A percentile compares a stretch with the other conserved stretches of the same genome.
Evolutionary conservation across 805 yeast species (phyloP).

Genomic region (Myxozyma geophila): DNA sequence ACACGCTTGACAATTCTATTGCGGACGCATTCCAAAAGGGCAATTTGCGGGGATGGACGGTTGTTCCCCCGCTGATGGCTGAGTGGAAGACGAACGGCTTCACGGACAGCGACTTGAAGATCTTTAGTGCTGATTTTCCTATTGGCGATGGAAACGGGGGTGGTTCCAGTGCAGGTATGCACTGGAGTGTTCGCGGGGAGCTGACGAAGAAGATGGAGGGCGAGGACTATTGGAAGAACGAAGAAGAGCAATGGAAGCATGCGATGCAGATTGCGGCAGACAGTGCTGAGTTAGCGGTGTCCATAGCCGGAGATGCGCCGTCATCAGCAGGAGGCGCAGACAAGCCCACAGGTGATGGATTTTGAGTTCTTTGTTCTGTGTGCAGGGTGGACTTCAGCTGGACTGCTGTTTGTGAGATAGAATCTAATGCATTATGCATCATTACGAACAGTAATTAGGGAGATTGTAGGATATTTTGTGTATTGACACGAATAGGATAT

Average conservation of each 20-base stretch:
- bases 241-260: slow-evolving; percentile 7
- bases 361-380: too few species aligned
- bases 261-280: background rate
- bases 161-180: slow-evolving; percentile 11
- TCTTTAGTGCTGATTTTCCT: background rate
- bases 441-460: too few species aligned
- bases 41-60: slow-evolving; percentile 17
- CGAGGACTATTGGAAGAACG: slow-evolving; percentile 17
- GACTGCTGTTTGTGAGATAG: too few species aligned
- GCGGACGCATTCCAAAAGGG: slow-evolving; percentile 12
- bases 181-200: slow-evolving; percentile 15
- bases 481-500: too few species aligned
- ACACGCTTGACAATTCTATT: slow-evolving; percentile 20
- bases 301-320: too few species aligned
- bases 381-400: too few species aligned
- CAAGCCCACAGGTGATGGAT: too few species aligned
- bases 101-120: slow-evolving; percentile 14
- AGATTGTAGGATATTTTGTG: too few species aligned
- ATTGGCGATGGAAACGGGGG: slow-evolving; percentile 7
- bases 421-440: too few species aligned
- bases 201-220: slow-evolving; percentile 1
- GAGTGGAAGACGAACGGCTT: slow-evolving; percentile 23
- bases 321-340: too few species aligned
- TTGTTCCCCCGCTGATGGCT: slow-evolving; percentile 18
- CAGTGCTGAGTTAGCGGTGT: too few species aligned